Base-by-base conservation (phyloP, 2,329 filamentous ascomycete species). In the Ilyonectria sp. region DNA sequence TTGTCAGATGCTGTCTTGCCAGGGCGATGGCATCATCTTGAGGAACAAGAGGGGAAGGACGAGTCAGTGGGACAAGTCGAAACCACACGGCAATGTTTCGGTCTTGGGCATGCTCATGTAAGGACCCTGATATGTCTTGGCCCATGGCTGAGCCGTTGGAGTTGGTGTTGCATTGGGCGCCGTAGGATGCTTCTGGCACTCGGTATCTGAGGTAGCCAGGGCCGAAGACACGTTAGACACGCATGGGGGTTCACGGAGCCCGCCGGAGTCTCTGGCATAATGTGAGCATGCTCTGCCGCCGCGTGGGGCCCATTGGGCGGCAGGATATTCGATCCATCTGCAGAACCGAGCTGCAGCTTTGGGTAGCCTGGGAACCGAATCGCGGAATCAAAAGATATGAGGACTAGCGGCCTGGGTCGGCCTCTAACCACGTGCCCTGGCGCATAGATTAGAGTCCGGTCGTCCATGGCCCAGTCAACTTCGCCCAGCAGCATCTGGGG, bases 371-470 rank as follows among this genome's bases (percentile, higher is more conserved):
- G 63, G 13, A 79, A 63, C 31, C 69, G 64, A 23, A 79, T 63
- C 6, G 62, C 69, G 1, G 78, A 74, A n/a, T 79, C 78, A 58
- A 79, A 79, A 1, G 76, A 79, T 26, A 78, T 53, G 53, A 79
- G 65, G 3, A 76, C 50, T 31, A 79, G 37, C 13, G 71, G 69
- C 56, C 69, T 74, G 52, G 65, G 56, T 35, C 68, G 55, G 3
- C 63, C 67, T 13, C 58, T 43, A 4, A 43, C 54, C 47, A 65
- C 65, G 33, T 69, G 49, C 35, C 66, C 46, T 60, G 76, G 59
- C 55, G 81, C 76, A 70, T 86, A 88, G 3, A 87, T 75, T n/a
- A 87, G 67, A 4, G 80, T 82, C 11, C 82, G 76, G n/a, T 86
- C 83, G 68, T 88, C 85, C 74, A 82, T 83, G 17, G 73, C 76